A percentile compares a stretch with the other conserved stretches of the same genome.
Conservation (phyloP, 306 rosid species). For the Malus orientalis region DNA sequence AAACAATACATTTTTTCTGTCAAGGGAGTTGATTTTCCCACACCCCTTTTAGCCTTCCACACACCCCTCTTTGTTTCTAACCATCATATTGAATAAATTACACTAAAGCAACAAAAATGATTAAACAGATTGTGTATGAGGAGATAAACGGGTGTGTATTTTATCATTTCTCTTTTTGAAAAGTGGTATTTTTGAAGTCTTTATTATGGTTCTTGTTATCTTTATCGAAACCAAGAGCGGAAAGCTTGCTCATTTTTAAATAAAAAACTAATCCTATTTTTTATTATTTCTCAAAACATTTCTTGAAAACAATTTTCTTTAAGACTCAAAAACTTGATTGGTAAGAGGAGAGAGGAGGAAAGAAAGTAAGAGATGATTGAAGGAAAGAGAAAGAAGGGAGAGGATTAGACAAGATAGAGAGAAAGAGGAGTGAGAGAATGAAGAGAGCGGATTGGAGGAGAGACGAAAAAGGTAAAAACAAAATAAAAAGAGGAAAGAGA, state of each 20-base stretch:
- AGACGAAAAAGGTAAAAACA: no score
- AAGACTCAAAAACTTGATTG: no score
- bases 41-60: background rate
- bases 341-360: no score
- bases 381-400: no score
- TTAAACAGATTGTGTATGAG: background rate
- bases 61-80: background rate
- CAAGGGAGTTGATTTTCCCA: background rate
- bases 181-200: background rate
- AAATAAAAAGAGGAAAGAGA: no score
- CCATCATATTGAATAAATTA: no score
- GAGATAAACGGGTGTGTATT: background rate
- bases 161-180: background rate
- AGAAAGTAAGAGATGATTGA: no score
- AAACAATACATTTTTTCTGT: background rate
- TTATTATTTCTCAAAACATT: no score
- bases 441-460: no score
- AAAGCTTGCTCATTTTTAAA: background rate
- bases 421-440: no score
- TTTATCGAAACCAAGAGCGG: background rate
- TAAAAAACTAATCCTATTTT: background rate
- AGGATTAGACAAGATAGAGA: no score
- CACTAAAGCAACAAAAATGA: background rate
- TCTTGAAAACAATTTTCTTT: no score
- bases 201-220: background rate